A percentile compares a stretch with the other conserved stretches of the same genome.
Conservation (phyloP, 225 moss, liverwort and hornwort genomes). For the Marchantia polymorpha region DNA sequence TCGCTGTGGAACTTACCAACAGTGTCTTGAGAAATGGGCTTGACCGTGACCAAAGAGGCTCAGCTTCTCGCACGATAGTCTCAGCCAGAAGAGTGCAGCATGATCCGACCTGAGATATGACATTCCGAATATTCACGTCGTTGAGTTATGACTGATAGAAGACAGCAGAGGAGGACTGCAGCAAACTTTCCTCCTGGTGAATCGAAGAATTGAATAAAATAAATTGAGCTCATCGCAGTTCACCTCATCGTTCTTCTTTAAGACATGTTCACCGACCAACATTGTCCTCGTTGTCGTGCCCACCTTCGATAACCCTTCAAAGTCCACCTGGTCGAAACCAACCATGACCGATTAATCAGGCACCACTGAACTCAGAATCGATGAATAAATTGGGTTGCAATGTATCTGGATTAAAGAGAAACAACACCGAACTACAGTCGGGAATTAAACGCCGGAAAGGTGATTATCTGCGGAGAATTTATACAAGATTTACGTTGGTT, state of each 20-base stretch:
- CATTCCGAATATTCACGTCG: background rate
- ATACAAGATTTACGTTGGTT: too few species aligned
- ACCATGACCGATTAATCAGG: background rate
- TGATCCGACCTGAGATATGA: conserved; percentile 19
- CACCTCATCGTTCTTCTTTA: conserved; percentile 9
- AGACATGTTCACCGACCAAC: conserved; percentile 11
- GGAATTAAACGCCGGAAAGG: too few species aligned
- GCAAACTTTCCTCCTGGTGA: background rate
- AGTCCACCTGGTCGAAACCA: conserved; percentile 10
- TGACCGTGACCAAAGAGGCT: conserved; percentile 3
- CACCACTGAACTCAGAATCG: background rate
- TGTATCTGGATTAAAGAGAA: too few species aligned
- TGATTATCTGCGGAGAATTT: too few species aligned
- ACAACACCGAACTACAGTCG: too few species aligned
- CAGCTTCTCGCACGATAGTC: background rate
- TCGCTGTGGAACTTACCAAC: conserved; percentile 1
- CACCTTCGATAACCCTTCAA: background rate
- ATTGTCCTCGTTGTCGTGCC: conserved; percentile 8
- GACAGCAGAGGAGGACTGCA: too few species aligned
- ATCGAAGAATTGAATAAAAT: background rate
- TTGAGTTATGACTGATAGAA: too few species aligned
- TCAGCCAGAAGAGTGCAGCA: conserved; percentile 25
- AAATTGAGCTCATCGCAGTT: background rate
- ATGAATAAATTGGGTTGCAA: too few species aligned
- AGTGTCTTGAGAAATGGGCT: conserved; percentile 18